These are phyloP conservation scores for Pseudoneurospora amorphoporcata DNA, from an alignment of 495 filamentous ascomycete species.

Conservation along the genomic window DNA sequence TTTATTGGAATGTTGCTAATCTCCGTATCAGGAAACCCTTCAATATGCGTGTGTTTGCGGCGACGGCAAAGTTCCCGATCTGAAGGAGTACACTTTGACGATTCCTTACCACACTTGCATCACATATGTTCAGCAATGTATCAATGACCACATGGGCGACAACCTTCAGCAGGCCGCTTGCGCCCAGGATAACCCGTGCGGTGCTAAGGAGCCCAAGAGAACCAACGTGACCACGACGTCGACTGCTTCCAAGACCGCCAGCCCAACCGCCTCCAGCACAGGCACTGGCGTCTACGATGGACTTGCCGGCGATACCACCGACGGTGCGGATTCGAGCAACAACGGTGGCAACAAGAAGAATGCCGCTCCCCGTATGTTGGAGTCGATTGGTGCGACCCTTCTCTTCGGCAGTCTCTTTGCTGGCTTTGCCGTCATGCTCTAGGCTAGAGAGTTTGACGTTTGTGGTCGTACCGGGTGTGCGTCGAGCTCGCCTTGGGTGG, in stretches of 20 bases:
- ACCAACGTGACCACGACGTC: conserved; percentile 49
- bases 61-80: conserved; percentile 61
- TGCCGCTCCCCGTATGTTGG: conserved; percentile 15
- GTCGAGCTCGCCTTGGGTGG: background rate
- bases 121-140: conserved; percentile 59
- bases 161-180: conserved; percentile 50
- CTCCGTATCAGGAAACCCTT: conserved; percentile 46
- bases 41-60: conserved; percentile 66
- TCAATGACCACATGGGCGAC: conserved; percentile 31
- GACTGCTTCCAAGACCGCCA: conserved; percentile 29
- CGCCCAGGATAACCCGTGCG: conserved; percentile 65
- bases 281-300: conserved; percentile 35
- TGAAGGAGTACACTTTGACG: conserved; percentile 74
- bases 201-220: conserved; percentile 57
- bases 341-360: conserved; percentile 12
- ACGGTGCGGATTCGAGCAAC: conserved; percentile 3
- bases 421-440: conserved; percentile 54
- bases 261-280: conserved; percentile 23
- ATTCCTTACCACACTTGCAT: conserved; percentile 78
- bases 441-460: conserved; percentile 6
- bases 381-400: conserved; percentile 15
- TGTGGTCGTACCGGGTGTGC: background rate
- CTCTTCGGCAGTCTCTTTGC: conserved; percentile 50
- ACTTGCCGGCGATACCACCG: conserved; percentile 31
- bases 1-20: background rate